These are phyloP conservation scores for Xerocomus minutiporus DNA, from an alignment of 1,284 basidiomycete species.

Conservation along the genomic window DNA sequence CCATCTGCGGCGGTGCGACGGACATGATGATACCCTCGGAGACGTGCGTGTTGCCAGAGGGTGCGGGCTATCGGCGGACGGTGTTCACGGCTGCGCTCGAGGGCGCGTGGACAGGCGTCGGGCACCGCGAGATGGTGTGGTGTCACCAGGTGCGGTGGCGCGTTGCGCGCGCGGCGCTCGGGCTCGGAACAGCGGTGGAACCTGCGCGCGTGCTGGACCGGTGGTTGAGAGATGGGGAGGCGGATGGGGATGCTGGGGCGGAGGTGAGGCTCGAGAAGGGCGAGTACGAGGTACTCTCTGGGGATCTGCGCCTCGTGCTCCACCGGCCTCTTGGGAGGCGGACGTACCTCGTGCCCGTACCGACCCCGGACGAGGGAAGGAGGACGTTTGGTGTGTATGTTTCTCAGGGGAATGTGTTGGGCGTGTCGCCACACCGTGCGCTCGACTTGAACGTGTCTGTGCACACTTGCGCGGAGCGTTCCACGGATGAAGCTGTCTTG, in stretches of 20 bases:
- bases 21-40: constrained; percentile 95
- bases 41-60: constrained; percentile 64
- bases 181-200: constrained; percentile 46
- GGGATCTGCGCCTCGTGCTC: constrained; percentile 39
- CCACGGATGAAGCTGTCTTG: constrained; percentile 8
- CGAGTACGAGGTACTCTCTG: constrained; percentile 36
- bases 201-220: constrained; percentile 46
- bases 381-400: constrained; percentile 51
- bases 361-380: constrained; percentile 10
- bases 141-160: constrained; percentile 94
- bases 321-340: constrained; percentile 40
- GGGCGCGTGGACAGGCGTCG: constrained; percentile 91
- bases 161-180: constrained; percentile 75
- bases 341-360: constrained; percentile 50
- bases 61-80: constrained; percentile 53
- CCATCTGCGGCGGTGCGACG: constrained; percentile 88
- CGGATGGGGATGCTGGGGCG: constrained; percentile 12
- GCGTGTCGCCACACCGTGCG: constrained; percentile 46
- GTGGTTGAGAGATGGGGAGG: constrained; percentile 63
- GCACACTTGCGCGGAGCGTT: constrained; percentile 37
- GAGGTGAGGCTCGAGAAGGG: constrained; percentile 16
- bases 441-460: constrained; percentile 43
- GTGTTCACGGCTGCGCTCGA: constrained; percentile 86
- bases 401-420: constrained; percentile 51
- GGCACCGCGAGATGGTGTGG: constrained; percentile 97